phyloP scores from a whole-genome alignment of 2,329 filamentous ascomycete species.

The Amylocarpus encephaloides region DNA sequence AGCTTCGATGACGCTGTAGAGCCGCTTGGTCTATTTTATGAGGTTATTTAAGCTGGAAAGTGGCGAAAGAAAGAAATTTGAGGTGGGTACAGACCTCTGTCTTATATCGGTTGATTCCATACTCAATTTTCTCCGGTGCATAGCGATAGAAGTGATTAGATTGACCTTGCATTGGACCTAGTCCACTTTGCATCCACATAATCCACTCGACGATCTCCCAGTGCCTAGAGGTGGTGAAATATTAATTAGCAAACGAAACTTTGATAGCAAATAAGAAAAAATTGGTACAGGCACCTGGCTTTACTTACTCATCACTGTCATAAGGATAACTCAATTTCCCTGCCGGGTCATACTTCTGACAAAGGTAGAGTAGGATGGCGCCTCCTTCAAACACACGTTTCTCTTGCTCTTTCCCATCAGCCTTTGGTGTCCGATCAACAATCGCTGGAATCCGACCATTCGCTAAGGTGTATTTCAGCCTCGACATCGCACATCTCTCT shows the following conservation, averaged over 20 bases:
- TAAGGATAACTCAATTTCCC: constrained; percentile 71
- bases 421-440: constrained; percentile 59
- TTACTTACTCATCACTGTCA: constrained; percentile 39
- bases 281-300: too few species aligned
- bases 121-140: constrained; percentile 71
- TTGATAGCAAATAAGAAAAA: too few species aligned
- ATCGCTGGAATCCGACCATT: constrained; percentile 84
- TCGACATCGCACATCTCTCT: background rate
- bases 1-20: constrained; percentile 40
- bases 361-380: constrained; percentile 74
- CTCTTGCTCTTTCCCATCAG: constrained; percentile 51
- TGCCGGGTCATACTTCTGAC: constrained; percentile 70
- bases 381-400: constrained; percentile 77
- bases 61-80: background rate
- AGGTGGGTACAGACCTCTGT: constrained; percentile 54
- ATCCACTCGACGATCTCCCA: constrained; percentile 75
- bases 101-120: constrained; percentile 71
- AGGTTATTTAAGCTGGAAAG: background rate
- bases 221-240: constrained; percentile 59
- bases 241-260: too few species aligned
- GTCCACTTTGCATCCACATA: constrained; percentile 54
- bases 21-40: constrained; percentile 30
- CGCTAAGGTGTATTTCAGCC: constrained; percentile 30
- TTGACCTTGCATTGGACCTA: constrained; percentile 61
- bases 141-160: constrained; percentile 78